A percentile compares a stretch with the other conserved stretches of the same genome.
phyloP scores from a whole-genome alignment of 495 filamentous ascomycete species.

The Aspergillus sparsus region DNA sequence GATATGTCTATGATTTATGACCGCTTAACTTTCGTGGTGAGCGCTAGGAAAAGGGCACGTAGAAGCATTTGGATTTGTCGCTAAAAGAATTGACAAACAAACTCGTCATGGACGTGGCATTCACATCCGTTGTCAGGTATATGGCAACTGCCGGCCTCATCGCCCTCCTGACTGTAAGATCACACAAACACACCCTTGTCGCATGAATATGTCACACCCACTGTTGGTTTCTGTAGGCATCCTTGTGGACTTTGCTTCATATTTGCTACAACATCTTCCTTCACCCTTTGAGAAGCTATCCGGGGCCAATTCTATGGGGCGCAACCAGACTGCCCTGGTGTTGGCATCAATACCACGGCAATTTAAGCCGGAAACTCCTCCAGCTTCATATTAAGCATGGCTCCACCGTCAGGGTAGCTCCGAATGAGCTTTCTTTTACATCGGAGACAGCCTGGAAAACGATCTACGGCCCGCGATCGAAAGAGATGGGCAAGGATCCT shows the following conservation, averaged over 20 bases:
- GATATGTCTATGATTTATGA: not conserved
- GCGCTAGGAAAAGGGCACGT: too few relatives aligned
- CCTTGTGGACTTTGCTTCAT: not conserved
- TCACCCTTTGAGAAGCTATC: conserved; percentile 1
- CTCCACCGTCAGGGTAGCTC: not conserved
- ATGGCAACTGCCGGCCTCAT: not conserved
- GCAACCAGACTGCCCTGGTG: not conserved
- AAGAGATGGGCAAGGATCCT: conserved; percentile 1
- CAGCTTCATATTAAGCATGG: conserved; percentile 4
- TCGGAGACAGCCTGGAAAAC: conserved; percentile 3
- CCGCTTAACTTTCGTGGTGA: not conserved
- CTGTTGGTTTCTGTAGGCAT: not conserved
- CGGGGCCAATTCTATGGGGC: not conserved
- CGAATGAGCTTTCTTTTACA: conserved; percentile 4
- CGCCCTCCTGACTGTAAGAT: not conserved
- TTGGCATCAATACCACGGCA: not conserved
- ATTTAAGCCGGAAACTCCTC: not conserved
- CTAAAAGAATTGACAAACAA: not conserved
- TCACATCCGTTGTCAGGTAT: not conserved
- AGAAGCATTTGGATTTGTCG: too few relatives aligned
- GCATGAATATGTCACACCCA: not conserved
- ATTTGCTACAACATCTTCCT: not conserved
- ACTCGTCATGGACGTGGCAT: not conserved
- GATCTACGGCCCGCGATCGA: conserved; percentile 5
- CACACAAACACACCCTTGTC: not conserved